Base-by-base conservation (phyloP, 192 early-diverging fungal species). In the Podila verticillata region DNA sequence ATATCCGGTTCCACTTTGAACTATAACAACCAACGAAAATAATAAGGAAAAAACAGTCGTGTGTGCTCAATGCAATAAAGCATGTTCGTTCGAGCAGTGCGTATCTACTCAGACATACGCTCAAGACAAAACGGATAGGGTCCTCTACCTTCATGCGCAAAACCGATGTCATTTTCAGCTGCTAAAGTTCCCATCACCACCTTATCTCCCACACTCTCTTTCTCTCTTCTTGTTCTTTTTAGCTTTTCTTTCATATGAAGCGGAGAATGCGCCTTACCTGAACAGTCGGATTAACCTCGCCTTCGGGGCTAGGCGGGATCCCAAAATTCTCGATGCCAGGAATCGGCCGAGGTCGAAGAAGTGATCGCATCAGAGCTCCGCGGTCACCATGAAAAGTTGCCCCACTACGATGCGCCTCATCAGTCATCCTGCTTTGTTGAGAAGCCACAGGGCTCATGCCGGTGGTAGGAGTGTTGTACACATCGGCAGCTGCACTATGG, bases 261-360 rank as follows among this genome's bases (percentile, higher is more conserved):
- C 24, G 26, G 24, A 22, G 60, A 35, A 20, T 44, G n/a, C 35
- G 39, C 24, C 44, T 61, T 86, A 92, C 91, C 82, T 93, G 88
- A 3, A 93, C 83, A 12, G 87, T 87, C 17, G 85, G 82, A 73
- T 95, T 85, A 30, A 89, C 85, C 47, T 88, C 87, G 4, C 73
- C 77, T 35, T 75, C 71, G 24, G 91, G 89, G 49, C 83, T 85
- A 9, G 89, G 78, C 24, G 84, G 86, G 39, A 92, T 89, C 31
- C 87, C 89, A 84, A 84, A 90, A 58, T 90, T 86, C 13, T 87
- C 85, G 19, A 84, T 70, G 29, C 82, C 82, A 26, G 72, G 78
- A 20, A 89, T 86, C 36, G 86, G 86, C 62, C 83, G 82, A 4
- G 88, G 83, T 34, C 68, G 65, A 54, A 87, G 72, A 13, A 85